Percentiles rank a stretch among this genome's conserved stretches.
These are phyloP conservation scores for Cercospora citrullina DNA, from an alignment of 2,329 filamentous ascomycete species.

Conservation along the genomic window DNA sequence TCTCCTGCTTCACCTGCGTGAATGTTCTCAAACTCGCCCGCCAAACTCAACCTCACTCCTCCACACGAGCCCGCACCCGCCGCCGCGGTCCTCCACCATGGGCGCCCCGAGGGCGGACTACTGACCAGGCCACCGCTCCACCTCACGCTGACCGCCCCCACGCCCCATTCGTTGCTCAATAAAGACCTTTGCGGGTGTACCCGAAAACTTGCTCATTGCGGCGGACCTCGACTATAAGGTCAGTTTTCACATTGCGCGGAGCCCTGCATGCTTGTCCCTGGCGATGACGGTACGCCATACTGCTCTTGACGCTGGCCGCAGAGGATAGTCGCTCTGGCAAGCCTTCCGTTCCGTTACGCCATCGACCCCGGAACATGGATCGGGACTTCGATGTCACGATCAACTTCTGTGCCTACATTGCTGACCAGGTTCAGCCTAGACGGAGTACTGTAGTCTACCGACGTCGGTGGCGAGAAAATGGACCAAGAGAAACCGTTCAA, in stretches of 20 bases:
- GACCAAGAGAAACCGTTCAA: conserved; percentile 40
- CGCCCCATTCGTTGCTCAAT: conserved; percentile 7
- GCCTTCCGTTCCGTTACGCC: not conserved
- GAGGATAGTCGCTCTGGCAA: conserved; percentile 4
- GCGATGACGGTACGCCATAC: conserved; percentile 20
- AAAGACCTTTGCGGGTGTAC: conserved; percentile 8
- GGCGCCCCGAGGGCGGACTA: not conserved
- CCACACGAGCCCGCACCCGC: not conserved
- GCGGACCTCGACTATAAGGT: conserved; percentile 18
- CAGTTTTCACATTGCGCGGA: conserved; percentile 24
- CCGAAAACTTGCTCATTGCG: conserved; percentile 32
- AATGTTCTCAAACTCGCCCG: not conserved
- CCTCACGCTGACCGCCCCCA: not conserved
- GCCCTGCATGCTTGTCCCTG: conserved; percentile 21
- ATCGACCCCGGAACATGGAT: conserved; percentile 10
- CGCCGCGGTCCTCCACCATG: not conserved
- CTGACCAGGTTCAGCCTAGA: conserved; percentile 18
- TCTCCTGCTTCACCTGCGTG: conserved; percentile 10
- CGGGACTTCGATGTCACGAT: conserved; percentile 9
- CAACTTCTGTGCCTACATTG: conserved; percentile 7
- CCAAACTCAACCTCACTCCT: conserved; percentile 1
- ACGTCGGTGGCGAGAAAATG: conserved; percentile 10
- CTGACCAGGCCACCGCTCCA: not conserved
- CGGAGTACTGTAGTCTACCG: not conserved
- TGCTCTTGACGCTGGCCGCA: conserved; percentile 6